Evolutionary conservation across 306 rosid species (phyloP), one percentile per base, ranked within the genome.

Genomic region (Sicyos edulis): DNA sequence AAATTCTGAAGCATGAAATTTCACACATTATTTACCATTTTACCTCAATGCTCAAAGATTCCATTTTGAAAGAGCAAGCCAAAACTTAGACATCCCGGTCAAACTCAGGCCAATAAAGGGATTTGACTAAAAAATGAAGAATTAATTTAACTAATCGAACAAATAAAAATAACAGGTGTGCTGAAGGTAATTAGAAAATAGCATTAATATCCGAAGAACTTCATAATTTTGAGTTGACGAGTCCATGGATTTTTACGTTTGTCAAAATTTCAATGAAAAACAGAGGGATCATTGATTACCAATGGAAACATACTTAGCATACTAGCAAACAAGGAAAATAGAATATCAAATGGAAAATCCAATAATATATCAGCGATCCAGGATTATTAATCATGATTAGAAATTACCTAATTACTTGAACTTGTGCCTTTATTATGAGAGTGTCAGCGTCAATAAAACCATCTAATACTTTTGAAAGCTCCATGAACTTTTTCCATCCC

Each of bases 401-500:
- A 82, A 68, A 81, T 69, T 70, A 95, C 99, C 99, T 91, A 60
- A 95, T 95, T 65, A 95, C 97, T 91, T 95, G 99, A 82, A 95
- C 97, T 86, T 95, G 99, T 78, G 99, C 99, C 83, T 89, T 95
- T 80, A 95, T 95, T 81, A 91, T 89, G 72, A 95, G 88, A 67
- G 87, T 87, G 85, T 95, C 99, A 37, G 95, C 49, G 62, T 95
- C 99, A 79, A 95, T 89, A 83, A 95, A 95, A 68, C 99, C 99
- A 62, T 95, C 99, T 71, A 84, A 78, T 70, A 95, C 97, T 88
- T 95, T 91, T 16, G 99, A 85, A 70, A 89, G 87, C 88, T 95
- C 99, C 99, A 91, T 95, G 77, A 95, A 95, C 79, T 95, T 95
- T 78, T 95, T 95, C 99, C 99, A 95, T 59, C 99, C 99, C 99